phyloP scores from a whole-genome alignment of 2,329 filamentous ascomycete species.

The Talaromyces sp. region DNA sequence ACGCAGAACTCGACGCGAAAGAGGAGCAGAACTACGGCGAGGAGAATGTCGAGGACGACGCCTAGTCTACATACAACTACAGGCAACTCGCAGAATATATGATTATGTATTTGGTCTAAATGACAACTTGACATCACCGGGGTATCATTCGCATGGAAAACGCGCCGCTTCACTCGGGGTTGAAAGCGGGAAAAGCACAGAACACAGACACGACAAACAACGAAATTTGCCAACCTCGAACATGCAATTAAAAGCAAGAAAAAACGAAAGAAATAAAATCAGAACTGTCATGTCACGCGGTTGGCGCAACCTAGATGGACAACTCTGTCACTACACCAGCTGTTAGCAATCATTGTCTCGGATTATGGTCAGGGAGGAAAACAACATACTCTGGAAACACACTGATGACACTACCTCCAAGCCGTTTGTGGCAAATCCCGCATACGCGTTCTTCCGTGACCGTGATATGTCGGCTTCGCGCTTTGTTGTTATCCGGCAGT shows the following conservation, averaged over 20 bases:
- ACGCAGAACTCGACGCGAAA: constrained; percentile 35
- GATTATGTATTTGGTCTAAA: neutral
- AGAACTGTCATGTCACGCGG: constrained; percentile 23
- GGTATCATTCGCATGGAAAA: constrained; percentile 11
- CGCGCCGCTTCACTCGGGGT: neutral
- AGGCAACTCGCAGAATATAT: neutral
- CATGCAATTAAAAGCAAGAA: constrained; percentile 10
- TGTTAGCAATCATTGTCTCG: constrained; percentile 7
- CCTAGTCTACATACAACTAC: neutral
- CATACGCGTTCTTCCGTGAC: constrained; percentile 86
- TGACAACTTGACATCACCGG: constrained; percentile 6
- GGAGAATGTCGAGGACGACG: constrained; percentile 65
- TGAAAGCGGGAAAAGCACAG: constrained; percentile 2
- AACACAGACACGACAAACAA: neutral
- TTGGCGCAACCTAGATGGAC: constrained; percentile 77
- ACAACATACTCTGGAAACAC: constrained; percentile 73
- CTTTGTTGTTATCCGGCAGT: constrained; percentile 44
- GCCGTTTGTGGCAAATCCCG: constrained; percentile 84
- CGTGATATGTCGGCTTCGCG: constrained; percentile 64
- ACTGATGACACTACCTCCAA: constrained; percentile 85
- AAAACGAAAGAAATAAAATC: constrained; percentile 17
- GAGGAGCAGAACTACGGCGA: constrained; percentile 71
- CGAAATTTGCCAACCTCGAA: neutral
- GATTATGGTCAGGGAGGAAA: neutral
- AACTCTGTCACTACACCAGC: constrained; percentile 46